Base-by-base conservation (phyloP, 176 grass and related monocot genomes). In the Poa pratensis region DNA sequence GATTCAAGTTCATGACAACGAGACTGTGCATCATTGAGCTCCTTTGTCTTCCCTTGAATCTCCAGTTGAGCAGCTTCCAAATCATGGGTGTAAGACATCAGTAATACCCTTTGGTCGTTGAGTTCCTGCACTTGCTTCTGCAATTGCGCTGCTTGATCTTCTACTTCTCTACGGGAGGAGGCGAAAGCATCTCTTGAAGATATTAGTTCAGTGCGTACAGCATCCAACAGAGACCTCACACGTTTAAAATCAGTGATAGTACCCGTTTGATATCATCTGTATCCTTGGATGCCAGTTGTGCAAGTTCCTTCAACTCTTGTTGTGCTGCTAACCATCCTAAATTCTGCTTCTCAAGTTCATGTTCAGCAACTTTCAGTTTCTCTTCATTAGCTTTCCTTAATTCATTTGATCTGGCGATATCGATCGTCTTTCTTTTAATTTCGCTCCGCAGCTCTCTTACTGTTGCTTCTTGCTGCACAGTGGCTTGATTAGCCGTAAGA, bases 261-360 rank as follows among this genome's bases (percentile, higher is more conserved):
- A 60, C 83, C 86, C 54, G 89, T 84, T 90, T 86, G 49, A 91
- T 90, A 84, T 83, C 80, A 82, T 80, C 32, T 13, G 86, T 90
- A 60, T 91, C 86, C 61, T 83, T 83, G 67, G 84, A 88, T 76
- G 85, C 94, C 76, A 86, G 75, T 60, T 86, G 54, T 0, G 82
- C 87, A 69, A 94, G 77, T 91, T 97, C 87, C 68, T 89, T 90
- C 23, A 97, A 91, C 68, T 94, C 92, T 81, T 92, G 75, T 55
- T 84, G 83, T 50, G 88, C 90, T 83, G 71, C 80, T 68, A 91
- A 65, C 92, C 92, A 94, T 82, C 86, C 90, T 32, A 82, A 84
- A 39, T 80, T 97, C 81, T 90, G 92, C 73, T 87, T 92, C 72
- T 87, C 82, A 80, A 92, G 88, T 60, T 90, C 90, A 50, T 77